These are phyloP conservation scores for Ogataea hybrid DNA, from an alignment of 1,139 yeast species.

Conservation along the genomic window DNA sequence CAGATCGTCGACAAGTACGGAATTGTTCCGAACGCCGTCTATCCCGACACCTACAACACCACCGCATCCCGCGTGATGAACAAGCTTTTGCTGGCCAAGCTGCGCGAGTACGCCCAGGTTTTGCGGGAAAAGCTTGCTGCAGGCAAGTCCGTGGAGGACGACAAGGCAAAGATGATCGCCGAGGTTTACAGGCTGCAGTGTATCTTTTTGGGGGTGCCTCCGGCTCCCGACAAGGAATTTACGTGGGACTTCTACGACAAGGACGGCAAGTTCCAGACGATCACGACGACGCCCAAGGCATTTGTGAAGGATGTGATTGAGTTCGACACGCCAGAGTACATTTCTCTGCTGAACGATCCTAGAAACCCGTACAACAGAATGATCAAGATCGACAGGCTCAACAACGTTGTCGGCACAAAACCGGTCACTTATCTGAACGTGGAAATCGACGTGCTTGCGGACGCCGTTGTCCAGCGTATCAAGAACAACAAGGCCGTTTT, in stretches of 20 bases:
- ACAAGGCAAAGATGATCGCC: constrained; percentile 50
- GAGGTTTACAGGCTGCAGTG: constrained; percentile 63
- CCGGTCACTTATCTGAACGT: constrained; percentile 69
- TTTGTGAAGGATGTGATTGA: constrained; percentile 57
- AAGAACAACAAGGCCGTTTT: constrained; percentile 73
- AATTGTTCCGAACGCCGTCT: constrained; percentile 66
- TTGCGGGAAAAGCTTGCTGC: constrained; percentile 46
- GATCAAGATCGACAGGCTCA: constrained; percentile 68
- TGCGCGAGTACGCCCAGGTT: constrained; percentile 72
- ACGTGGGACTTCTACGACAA: constrained; percentile 75
- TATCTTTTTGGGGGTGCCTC: constrained; percentile 74
- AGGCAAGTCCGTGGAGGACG: constrained; percentile 35
- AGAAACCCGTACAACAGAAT: constrained; percentile 63
- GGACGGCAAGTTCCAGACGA: constrained; percentile 56
- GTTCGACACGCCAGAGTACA: constrained; percentile 50
- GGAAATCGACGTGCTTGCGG: constrained; percentile 54
- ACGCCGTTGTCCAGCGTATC: constrained; percentile 63
- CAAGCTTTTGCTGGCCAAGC: constrained; percentile 58
- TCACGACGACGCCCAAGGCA: constrained; percentile 59
- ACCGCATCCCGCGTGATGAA: constrained; percentile 57
- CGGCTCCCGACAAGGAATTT: constrained; percentile 63
- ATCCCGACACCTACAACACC: constrained; percentile 72
- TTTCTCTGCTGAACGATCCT: constrained; percentile 78
- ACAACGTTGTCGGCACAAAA: constrained; percentile 67
- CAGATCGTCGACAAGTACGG: constrained; percentile 78